A percentile compares a stretch with the other conserved stretches of the same genome.
These are phyloP conservation scores for Naumovozyma castellii DNA, from an alignment of 805 yeast species.

Conservation along the genomic window DNA sequence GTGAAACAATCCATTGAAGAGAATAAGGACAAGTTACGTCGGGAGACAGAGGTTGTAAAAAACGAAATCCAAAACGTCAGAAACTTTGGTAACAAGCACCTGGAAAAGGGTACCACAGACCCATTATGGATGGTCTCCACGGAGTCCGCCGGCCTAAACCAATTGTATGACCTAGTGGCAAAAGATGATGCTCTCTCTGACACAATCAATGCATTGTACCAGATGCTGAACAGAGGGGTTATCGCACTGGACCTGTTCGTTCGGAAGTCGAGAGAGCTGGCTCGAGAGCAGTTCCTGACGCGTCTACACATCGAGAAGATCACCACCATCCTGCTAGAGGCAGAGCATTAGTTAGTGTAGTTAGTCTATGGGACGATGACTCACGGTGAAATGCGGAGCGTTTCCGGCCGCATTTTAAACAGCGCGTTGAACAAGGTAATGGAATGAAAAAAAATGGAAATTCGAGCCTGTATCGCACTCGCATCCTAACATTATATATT, in stretches of 20 bases:
- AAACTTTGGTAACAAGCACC: conserved; percentile 8
- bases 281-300: conserved; percentile 54
- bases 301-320: conserved; percentile 40
- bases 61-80: conserved; percentile 28
- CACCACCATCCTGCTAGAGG: conserved; percentile 7
- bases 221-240: conserved; percentile 13
- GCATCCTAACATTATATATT: no score
- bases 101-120: conserved; percentile 26
- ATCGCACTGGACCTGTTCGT: conserved; percentile 22
- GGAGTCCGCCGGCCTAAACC: conserved; percentile 47
- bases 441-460: neutral
- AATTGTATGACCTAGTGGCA: conserved; percentile 41
- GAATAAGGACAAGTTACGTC: conserved; percentile 24
- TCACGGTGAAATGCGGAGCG: neutral
- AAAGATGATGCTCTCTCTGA: conserved; percentile 68
- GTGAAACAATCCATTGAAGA: conserved; percentile 20
- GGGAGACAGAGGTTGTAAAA: conserved; percentile 25
- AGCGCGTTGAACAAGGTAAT: neutral
- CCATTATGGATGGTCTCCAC: conserved; percentile 32
- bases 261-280: conserved; percentile 41
- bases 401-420: neutral
- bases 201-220: conserved; percentile 42
- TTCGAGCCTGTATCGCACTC: conserved; percentile 22
- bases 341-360: no score
- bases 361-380: no score